Conservation (phyloP, 768 basidiomycete species). For the Russula griseocarnosa region DNA sequence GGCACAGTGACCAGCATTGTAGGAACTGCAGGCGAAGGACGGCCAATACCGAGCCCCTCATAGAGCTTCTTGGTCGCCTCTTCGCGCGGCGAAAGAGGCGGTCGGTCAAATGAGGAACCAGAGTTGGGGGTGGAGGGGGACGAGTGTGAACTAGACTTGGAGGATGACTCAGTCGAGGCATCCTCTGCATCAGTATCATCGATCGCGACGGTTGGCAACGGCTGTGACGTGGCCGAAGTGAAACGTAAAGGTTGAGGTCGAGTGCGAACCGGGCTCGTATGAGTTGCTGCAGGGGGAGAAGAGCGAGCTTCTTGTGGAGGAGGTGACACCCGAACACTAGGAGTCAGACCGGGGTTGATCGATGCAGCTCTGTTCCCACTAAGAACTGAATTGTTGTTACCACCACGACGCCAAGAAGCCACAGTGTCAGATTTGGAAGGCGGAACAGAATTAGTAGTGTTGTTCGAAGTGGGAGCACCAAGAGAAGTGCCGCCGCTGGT, state of each 20-base stretch:
- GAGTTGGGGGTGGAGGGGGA: constrained; percentile 77
- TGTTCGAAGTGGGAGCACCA: constrained; percentile 48
- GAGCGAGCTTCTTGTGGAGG: constrained; percentile 59
- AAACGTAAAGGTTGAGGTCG: constrained; percentile 58
- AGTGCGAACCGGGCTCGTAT: constrained; percentile 48
- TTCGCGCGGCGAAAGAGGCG: constrained; percentile 77
- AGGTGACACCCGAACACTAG: constrained; percentile 69
- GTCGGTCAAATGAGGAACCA: constrained; percentile 49
- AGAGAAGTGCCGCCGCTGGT: constrained; percentile 73
- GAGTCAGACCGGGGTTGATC: constrained; percentile 40
- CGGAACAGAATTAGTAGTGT: constrained; percentile 33
- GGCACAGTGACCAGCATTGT: constrained; percentile 39
- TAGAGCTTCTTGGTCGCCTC: constrained; percentile 83
- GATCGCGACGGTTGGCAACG: constrained; percentile 28
- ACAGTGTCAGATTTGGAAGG: constrained; percentile 82
- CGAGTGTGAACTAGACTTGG: constrained; percentile 49
- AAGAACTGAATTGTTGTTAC: constrained; percentile 63
- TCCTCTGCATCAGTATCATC: constrained; percentile 30
- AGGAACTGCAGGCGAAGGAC: constrained; percentile 46
- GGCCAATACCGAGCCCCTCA: constrained; percentile 83
- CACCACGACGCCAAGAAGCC: constrained; percentile 76
- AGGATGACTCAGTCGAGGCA: constrained; percentile 42
- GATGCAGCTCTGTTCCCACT: constrained; percentile 59
- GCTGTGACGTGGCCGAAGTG: constrained; percentile 38
- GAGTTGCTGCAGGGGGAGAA: constrained; percentile 42